Evolutionary conservation across 1,284 basidiomycete species (phyloP).

Genomic region (Trichosporon inkin): DNA sequence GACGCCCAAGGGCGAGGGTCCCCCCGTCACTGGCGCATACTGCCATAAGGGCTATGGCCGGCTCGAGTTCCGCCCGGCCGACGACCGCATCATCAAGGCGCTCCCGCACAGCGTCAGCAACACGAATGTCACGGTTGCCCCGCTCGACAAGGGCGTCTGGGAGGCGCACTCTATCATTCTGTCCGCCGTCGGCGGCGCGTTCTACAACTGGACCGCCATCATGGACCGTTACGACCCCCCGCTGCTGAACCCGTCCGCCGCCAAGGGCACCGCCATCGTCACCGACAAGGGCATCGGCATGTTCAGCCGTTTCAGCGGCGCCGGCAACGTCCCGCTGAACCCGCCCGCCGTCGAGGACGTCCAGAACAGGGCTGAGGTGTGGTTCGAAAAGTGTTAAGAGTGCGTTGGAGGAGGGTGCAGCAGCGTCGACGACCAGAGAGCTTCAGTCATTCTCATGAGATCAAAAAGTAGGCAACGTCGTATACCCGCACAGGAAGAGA

Average conservation of each 20-base stretch:
- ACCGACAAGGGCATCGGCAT: conserved; percentile 17
- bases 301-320: conserved; percentile 9
- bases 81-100: not conserved
- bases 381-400: conserved; percentile 8
- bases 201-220: conserved; percentile 2
- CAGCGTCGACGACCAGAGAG: too few species aligned
- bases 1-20: not conserved
- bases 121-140: conserved; percentile 12
- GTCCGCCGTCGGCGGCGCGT: conserved; percentile 25
- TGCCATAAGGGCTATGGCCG: not conserved
- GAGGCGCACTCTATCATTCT: conserved; percentile 25
- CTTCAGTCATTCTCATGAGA: too few species aligned
- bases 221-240: not conserved
- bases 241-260: not conserved
- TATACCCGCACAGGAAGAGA: too few species aligned
- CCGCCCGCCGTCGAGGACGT: conserved; percentile 1
- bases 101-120: not conserved
- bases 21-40: not conserved
- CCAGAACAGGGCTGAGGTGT: conserved; percentile 4
- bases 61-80: not conserved
- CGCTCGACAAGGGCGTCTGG: conserved; percentile 21
- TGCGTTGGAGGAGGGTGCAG: too few species aligned
- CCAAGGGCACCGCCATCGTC: conserved; percentile 1
- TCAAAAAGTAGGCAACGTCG: too few species aligned
- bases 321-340: not conserved